Evolutionary conservation across 345 rosid genomes (phyloP), one percentile per base, ranked within the genome.

Genomic region (Ceriops decandra): DNA sequence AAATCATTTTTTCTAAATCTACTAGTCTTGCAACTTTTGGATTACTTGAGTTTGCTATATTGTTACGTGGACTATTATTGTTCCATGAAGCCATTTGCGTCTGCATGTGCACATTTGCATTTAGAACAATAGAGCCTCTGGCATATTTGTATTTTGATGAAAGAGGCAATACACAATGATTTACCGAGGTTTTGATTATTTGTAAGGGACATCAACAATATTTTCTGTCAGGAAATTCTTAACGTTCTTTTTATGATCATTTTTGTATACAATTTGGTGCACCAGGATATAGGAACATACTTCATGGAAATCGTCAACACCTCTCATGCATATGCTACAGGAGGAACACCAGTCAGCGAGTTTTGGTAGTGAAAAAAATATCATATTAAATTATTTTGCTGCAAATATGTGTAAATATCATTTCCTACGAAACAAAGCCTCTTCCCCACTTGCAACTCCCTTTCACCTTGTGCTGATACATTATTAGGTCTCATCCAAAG

Each of bases 311-410:
- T 84, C 4, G 87, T 95, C 15, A 95, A 91, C 76, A 80, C 90
- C 49, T 89, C 99, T 54, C 90, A 95, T 79, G 82, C 89, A 84
- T 95, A 87, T 80, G 91, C 97, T 58, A 90, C 97, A 24, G 97
- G 97, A 74, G 96, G 96, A 74, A 88, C 99, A 57, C 89, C 96
- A 6, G 83, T 75, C 51, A 0, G 65, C 13, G 96, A 95, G 75
- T 88, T 88, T 82, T 95, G 99, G 98, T 93, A 86, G 63, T 76
- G 72, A 63, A 67, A 20, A 17, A 32, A 20, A 5, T 64, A 5
- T 5, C 27, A 54, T 22, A 7, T 22, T 22, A 54, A 54, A 11
- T 22, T 54, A 54, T 9, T 26, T 22, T 26, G 9, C 26, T 26
- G 28, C 13, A 54, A n/a, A 20, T 54, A 7, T 21, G 28, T 21